These are phyloP conservation scores for Vigna reflexopilosa DNA, from an alignment of 306 rosid genomes.

Conservation along the genomic window DNA sequence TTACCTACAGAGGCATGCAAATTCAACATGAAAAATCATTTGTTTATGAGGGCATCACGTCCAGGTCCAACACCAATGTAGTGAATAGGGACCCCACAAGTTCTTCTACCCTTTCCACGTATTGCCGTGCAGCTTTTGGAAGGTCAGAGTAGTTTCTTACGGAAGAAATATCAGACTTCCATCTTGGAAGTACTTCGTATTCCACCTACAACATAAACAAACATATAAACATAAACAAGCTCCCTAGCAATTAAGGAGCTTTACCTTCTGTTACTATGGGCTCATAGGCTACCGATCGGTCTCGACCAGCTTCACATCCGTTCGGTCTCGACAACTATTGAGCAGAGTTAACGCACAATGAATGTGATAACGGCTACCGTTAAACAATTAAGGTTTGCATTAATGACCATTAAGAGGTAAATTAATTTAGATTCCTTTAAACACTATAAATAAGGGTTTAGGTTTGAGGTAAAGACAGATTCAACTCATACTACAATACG, in stretches of 20 bases:
- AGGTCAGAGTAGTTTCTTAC: slow-evolving; percentile 87
- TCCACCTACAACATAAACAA: slow-evolving; percentile 71
- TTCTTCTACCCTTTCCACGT: slow-evolving; percentile 91
- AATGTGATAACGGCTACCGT: too few species aligned
- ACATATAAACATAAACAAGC: slow-evolving; percentile 22
- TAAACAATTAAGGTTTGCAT: too few species aligned
- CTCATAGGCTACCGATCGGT: too few species aligned
- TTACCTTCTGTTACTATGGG: slow-evolving; percentile 26
- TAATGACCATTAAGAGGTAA: too few species aligned
- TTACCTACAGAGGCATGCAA: slow-evolving; percentile 38
- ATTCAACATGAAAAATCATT: slow-evolving; percentile 48
- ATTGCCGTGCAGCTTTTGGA: slow-evolving; percentile 78
- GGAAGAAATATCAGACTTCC: slow-evolving; percentile 84
- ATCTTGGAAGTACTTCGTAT: slow-evolving; percentile 84
- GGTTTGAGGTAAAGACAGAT: too few species aligned
- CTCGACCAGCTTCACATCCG: too few species aligned
- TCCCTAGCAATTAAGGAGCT: not conserved
- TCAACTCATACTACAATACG: too few species aligned
- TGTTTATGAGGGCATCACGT: slow-evolving; percentile 90
- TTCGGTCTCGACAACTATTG: too few species aligned
- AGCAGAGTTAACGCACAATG: too few species aligned
- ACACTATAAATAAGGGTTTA: too few species aligned
- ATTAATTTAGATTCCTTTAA: too few species aligned
- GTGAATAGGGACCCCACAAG: slow-evolving; percentile 82
- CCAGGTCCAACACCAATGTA: slow-evolving; percentile 97